Conservation (phyloP, 169 alveolate species). For the Cryptosporidium andersoni region DNA sequence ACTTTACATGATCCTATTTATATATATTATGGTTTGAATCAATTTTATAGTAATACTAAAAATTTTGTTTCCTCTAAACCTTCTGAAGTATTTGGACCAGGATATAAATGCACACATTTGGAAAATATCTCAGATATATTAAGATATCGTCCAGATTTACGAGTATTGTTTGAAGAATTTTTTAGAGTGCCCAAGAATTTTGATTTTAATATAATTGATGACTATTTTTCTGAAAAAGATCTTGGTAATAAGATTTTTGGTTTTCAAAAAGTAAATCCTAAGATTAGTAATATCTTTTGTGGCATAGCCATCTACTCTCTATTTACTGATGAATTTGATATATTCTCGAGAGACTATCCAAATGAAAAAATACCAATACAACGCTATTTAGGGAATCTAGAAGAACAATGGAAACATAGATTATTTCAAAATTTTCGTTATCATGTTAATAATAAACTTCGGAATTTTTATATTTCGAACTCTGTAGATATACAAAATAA, state of each 20-base stretch:
- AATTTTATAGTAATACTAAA: conserved; percentile 54
- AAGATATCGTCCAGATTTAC: conserved; percentile 54
- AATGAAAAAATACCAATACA: conserved; percentile 18
- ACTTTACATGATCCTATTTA: conserved; percentile 53
- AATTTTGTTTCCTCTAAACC: conserved; percentile 60
- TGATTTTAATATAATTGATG: conserved; percentile 38
- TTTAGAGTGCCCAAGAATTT: conserved; percentile 41
- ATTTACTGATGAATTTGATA: conserved; percentile 60
- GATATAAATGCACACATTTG: conserved; percentile 62
- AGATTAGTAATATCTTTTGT: conserved; percentile 36
- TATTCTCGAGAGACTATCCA: neutral
- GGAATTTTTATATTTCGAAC: neutral
- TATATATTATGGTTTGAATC: conserved; percentile 34
- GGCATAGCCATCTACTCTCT: conserved; percentile 62
- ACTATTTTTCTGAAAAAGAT: neutral
- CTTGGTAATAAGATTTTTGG: conserved; percentile 13
- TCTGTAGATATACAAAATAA: neutral
- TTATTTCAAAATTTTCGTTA: conserved; percentile 40
- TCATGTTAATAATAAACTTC: too few relatives aligned
- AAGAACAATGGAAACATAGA: conserved; percentile 65
- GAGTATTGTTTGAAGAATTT: conserved; percentile 40
- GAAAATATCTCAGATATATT: conserved; percentile 34
- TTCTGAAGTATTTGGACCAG: conserved; percentile 57
- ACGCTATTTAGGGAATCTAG: conserved; percentile 19
- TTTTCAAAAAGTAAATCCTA: conserved; percentile 9